These are phyloP conservation scores for Diplotaxis tenuifolia DNA, from an alignment of 345 rosid species.

Conservation along the genomic window DNA sequence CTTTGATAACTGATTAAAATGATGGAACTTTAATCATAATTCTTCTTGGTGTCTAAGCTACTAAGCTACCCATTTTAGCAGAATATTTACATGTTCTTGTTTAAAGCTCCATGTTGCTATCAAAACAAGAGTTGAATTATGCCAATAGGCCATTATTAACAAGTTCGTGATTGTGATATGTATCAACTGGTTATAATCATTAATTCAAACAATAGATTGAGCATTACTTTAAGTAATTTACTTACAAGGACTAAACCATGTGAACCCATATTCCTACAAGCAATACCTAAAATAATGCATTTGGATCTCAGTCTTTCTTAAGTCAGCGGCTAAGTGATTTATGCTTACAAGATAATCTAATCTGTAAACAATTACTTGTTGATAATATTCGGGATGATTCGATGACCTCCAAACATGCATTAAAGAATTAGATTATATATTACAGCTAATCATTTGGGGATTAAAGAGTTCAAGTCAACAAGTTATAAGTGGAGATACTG, in stretches of 20 bases:
- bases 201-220: background rate
- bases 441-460: background rate
- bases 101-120: background rate
- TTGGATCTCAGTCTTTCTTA: constrained; percentile 25
- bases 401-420: background rate
- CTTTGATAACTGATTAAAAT: too few species aligned
- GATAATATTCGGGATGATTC: constrained; percentile 7
- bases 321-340: constrained; percentile 24
- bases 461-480: constrained; percentile 7
- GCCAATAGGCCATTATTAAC: background rate
- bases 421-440: background rate
- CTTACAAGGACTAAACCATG: constrained; percentile 3
- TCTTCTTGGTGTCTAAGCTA: too few species aligned
- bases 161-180: background rate
- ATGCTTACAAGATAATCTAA: constrained; percentile 35
- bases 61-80: too few species aligned
- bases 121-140: background rate
- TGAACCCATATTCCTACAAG: constrained; percentile 10
- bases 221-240: too few species aligned
- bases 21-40: too few species aligned
- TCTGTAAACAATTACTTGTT: background rate
- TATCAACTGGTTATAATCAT: background rate
- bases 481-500: background rate
- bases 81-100: too few species aligned
- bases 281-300: constrained; percentile 3